Evolutionary conservation across 805 yeast species (phyloP).

Genomic region (Cyberlindnera sargentensis): DNA sequence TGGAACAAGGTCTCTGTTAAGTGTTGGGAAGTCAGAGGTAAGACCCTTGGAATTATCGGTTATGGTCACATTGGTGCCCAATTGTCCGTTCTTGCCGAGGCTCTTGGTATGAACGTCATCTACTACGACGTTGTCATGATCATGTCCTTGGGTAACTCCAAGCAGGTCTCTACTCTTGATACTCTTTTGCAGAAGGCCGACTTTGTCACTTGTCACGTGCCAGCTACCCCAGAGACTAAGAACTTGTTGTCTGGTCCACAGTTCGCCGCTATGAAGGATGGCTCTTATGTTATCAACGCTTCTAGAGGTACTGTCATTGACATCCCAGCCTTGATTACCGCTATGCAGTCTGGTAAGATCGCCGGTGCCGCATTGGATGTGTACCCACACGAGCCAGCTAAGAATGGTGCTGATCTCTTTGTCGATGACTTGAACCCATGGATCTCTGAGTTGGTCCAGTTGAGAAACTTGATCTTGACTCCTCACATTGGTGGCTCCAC

Average conservation of each 20-base stretch:
- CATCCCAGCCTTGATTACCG: conserved; percentile 86
- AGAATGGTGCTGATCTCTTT: conserved; percentile 84
- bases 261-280: conserved; percentile 93
- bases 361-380: conserved; percentile 98
- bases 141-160: conserved; percentile 96
- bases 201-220: conserved; percentile 90
- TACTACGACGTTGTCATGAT: conserved; percentile 89
- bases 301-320: conserved; percentile 98
- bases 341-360: conserved; percentile 85
- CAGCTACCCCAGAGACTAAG: conserved; percentile 88
- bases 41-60: conserved; percentile 94
- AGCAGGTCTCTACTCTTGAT: conserved; percentile 79
- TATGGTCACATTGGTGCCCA: conserved; percentile 99
- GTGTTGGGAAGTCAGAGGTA: conserved; percentile 99
- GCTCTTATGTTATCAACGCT: conserved; percentile 90
- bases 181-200: conserved; percentile 78
- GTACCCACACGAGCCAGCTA: conserved; percentile 94
- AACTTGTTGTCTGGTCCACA: conserved; percentile 85
- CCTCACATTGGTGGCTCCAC: conserved; percentile 99
- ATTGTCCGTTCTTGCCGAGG: conserved; percentile 92
- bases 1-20: conserved; percentile 95
- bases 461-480: conserved; percentile 85
- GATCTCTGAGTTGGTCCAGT: conserved; percentile 72
- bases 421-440: conserved; percentile 68
- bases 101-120: conserved; percentile 94